These are phyloP conservation scores for Cytospora mali DNA, from an alignment of 2,329 filamentous ascomycete genomes.

Conservation along the genomic window DNA sequence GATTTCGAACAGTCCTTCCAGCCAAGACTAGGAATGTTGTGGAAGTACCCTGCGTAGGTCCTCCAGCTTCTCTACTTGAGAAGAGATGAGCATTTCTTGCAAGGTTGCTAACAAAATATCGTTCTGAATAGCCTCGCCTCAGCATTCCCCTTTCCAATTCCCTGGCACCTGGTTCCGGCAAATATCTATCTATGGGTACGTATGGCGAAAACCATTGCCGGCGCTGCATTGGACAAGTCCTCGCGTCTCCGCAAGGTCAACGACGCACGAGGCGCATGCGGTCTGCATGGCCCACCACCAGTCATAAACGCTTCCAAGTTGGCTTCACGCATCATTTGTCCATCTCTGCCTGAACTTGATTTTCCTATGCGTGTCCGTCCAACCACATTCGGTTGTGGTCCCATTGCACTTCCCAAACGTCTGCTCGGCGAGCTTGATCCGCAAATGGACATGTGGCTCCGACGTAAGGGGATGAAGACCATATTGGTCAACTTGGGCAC, in stretches of 20 bases:
- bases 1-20: constrained; percentile 16
- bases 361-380: constrained; percentile 13
- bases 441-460: constrained; percentile 2
- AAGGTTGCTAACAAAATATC: background rate
- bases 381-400: constrained; percentile 11
- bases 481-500: constrained; percentile 14
- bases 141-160: constrained; percentile 12
- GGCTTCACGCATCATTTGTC: constrained; percentile 11
- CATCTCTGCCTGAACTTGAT: constrained; percentile 16
- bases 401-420: constrained; percentile 12
- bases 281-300: constrained; percentile 5
- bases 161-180: constrained; percentile 1
- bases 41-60: constrained; percentile 19
- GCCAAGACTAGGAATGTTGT: constrained; percentile 4
- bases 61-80: background rate
- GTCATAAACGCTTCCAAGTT: background rate
- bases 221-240: background rate
- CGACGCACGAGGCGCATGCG: background rate
- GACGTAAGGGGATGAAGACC: constrained; percentile 1
- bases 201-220: background rate
- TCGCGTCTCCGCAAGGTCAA: constrained; percentile 7
- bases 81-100: background rate
- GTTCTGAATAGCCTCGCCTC: constrained; percentile 2
- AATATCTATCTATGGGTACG: constrained; percentile 9
- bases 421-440: constrained; percentile 5